Conservation (phyloP, 371 early-diverging fungal species). For the Circinella minor region DNA sequence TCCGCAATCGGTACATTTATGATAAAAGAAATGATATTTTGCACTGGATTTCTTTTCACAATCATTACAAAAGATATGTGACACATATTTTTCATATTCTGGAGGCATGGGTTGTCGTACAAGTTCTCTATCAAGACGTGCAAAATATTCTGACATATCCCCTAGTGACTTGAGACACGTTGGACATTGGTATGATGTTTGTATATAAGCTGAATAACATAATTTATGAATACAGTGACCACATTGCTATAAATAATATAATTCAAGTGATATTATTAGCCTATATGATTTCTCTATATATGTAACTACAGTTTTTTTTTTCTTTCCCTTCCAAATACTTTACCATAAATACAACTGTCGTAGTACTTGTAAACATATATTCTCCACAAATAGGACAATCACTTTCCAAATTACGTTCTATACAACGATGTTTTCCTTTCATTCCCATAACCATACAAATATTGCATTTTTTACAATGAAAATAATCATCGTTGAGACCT, state of each 20-base stretch:
- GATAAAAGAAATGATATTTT: slow-evolving; percentile 94
- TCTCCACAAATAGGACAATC: slow-evolving; percentile 99
- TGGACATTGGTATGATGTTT: slow-evolving; percentile 95
- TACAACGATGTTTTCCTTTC: slow-evolving; percentile 87
- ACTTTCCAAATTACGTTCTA: slow-evolving; percentile 89
- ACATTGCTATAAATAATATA: slow-evolving; percentile 68
- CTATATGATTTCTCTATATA: too few relatives aligned
- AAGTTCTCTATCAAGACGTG: slow-evolving; percentile 83
- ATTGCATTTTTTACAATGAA: slow-evolving; percentile 95
- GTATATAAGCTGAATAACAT: slow-evolving; percentile 84
- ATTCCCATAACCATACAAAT: slow-evolving; percentile 86
- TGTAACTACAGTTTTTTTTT: too few relatives aligned
- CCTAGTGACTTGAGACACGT: slow-evolving; percentile 93
- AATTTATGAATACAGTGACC: slow-evolving; percentile 95
- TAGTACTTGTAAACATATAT: slow-evolving; percentile 88
- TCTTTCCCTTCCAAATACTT: background rate
- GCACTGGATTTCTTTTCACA: slow-evolving; percentile 85
- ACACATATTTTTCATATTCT: slow-evolving; percentile 78
- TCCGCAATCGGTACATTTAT: slow-evolving; percentile 88
- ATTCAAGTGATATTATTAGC: too few relatives aligned
- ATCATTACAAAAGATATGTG: slow-evolving; percentile 93
- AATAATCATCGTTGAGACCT: slow-evolving; percentile 81
- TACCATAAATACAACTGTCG: slow-evolving; percentile 88
- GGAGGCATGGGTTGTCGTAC: slow-evolving; percentile 88
- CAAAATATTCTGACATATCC: slow-evolving; percentile 85